Conservation (phyloP, 257 asterid species). For the Nicotiana paniculata region DNA sequence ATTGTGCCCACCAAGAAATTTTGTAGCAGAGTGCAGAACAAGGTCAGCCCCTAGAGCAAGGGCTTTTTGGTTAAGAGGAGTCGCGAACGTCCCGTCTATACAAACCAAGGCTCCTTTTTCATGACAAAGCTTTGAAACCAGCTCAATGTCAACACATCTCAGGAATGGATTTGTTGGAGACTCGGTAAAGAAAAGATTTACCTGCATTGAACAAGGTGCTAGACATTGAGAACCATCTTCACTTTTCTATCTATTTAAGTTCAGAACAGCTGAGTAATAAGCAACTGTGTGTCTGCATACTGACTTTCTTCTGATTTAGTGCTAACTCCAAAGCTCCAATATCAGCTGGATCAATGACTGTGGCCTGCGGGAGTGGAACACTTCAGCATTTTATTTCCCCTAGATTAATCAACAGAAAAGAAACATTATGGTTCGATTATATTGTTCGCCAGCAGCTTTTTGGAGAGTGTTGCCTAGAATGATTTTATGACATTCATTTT, state of each 20-base stretch:
- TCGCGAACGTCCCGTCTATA: constrained; percentile 91
- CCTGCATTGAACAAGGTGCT: constrained; percentile 43
- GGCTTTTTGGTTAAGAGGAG: constrained; percentile 93
- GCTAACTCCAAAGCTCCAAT: constrained; percentile 71
- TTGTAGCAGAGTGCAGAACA: constrained; percentile 83
- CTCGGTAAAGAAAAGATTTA: constrained; percentile 76
- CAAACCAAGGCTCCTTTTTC: constrained; percentile 77
- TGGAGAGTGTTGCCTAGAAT: not conserved
- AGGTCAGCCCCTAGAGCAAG: constrained; percentile 92
- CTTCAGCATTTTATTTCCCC: not conserved
- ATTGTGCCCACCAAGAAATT: constrained; percentile 85
- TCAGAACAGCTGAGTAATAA: not conserved
- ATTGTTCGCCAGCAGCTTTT: not conserved
- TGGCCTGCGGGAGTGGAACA: constrained; percentile 44
- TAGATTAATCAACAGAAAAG: not conserved
- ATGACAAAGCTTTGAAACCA: constrained; percentile 83
- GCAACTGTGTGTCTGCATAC: constrained; percentile 15
- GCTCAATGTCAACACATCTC: constrained; percentile 91
- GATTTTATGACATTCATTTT: not conserved
- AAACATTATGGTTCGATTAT: not conserved
- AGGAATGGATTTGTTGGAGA: constrained; percentile 93
- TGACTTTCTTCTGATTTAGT: constrained; percentile 56
- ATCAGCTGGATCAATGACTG: constrained; percentile 96
- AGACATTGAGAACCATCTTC: constrained; percentile 6
- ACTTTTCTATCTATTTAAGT: not conserved